Conservation (phyloP, 306 rosid species). For the Rosa persica region DNA sequence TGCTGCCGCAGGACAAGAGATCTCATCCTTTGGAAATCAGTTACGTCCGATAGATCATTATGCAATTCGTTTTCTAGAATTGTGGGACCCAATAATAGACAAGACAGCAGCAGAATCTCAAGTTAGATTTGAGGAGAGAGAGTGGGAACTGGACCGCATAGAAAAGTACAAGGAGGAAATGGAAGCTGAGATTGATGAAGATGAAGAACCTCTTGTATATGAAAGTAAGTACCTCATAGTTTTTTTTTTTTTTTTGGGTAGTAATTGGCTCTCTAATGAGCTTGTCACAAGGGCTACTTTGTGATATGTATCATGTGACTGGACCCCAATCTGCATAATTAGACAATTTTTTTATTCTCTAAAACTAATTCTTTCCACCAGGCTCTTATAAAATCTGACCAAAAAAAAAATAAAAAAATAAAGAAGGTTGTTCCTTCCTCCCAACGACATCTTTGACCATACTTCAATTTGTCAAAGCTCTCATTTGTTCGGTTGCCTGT, state of each 20-base stretch:
- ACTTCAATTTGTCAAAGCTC: neutral
- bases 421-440: too few species aligned
- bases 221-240: constrained; percentile 60
- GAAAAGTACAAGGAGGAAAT: constrained; percentile 97
- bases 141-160: constrained; percentile 96
- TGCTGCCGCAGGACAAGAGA: constrained; percentile 88
- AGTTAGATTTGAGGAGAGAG: constrained; percentile 89
- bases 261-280: too few species aligned
- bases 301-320: neutral
- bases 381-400: neutral
- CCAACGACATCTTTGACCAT: neutral
- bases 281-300: neutral
- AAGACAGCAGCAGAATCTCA: constrained; percentile 82
- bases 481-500: neutral
- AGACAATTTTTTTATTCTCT: neutral
- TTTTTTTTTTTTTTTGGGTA: neutral
- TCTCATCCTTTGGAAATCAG: constrained; percentile 75
- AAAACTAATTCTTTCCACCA: neutral
- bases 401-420: neutral
- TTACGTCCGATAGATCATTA: constrained; percentile 93
- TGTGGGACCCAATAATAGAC: constrained; percentile 94
- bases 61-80: constrained; percentile 92
- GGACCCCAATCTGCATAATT: neutral
- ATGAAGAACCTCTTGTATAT: constrained; percentile 97
- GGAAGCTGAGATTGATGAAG: constrained; percentile 99